Base-by-base conservation (phyloP, 768 basidiomycete genomes). In the Pleurotus tuoliensis region DNA sequence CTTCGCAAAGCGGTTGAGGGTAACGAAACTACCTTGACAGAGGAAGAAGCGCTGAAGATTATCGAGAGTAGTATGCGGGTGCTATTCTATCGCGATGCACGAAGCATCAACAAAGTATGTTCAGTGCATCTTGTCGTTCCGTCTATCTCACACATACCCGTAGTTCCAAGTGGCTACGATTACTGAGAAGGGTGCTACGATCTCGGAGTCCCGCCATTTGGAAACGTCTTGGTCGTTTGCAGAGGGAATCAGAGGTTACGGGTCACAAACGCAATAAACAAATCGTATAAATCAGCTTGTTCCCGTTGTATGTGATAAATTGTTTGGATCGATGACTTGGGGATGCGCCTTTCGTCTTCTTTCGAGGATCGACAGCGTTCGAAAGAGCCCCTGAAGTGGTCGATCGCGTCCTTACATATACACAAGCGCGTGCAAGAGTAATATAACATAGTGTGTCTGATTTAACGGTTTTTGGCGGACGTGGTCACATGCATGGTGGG, bases 131-230 rank as follows among this genome's bases (percentile, higher is more conserved):
- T 7, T 7, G 40, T 51, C 22, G 22, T 39, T 55, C 27, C 22
- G 24, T 12, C 37, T 25, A 39, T 34, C 27, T 38, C 44, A 47
- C 56, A 4, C 11, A 47, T 30, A 25, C 59, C 15, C 43, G 1
- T 68, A 98, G 96, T 98, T 87, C 74, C 96, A 98, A 94, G 82
- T 98, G 56, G 95, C 94, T 4, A 92, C 82, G 0, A 83, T 98
- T 64, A 94, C 90, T 0, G 83, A 75, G 15, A 74, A 81, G 3
- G 95, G 96, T 1, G 81, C 88, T 27, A 71, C 69, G 7, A 91
- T 99, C 57, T 90, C 91, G 0, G 93, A 92, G 59, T 84, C 93
- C 25, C 78, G 83, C 59, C 75, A 79, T 43, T 71, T 92, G 4
- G 81, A 87, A 60, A 97, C 96, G 1, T 73, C 83, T 20, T 99